These are phyloP conservation scores for Thermochaetoides dissita DNA, from an alignment of 2,329 filamentous ascomycete genomes.

Conservation along the genomic window DNA sequence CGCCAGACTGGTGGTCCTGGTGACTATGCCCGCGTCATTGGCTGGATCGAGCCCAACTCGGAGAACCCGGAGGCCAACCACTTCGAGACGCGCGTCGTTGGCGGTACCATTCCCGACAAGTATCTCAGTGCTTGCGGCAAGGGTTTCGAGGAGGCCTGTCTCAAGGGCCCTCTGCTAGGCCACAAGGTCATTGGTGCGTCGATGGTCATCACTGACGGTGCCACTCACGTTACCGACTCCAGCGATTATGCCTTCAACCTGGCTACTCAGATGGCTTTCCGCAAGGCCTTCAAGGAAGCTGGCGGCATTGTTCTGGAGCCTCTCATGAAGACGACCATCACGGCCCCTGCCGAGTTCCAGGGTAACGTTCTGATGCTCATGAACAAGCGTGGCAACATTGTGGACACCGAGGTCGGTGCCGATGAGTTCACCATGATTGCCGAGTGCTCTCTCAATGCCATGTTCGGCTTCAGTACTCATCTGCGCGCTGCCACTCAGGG, in stretches of 20 bases:
- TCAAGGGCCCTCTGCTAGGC: slow-evolving; percentile 79
- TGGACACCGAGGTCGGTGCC: slow-evolving; percentile 82
- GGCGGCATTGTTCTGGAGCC: slow-evolving; percentile 81
- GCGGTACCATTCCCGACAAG: slow-evolving; percentile 88
- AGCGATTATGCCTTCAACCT: slow-evolving; percentile 92
- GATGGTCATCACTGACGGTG: slow-evolving; percentile 93
- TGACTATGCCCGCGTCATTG: slow-evolving; percentile 85
- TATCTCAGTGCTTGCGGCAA: slow-evolving; percentile 90
- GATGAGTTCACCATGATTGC: slow-evolving; percentile 90
- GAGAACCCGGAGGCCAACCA: slow-evolving; percentile 57
- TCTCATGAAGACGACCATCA: slow-evolving; percentile 96
- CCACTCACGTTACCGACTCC: slow-evolving; percentile 94
- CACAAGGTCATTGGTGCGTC: slow-evolving; percentile 79
- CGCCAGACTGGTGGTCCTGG: slow-evolving; percentile 92
- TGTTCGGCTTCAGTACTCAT: slow-evolving; percentile 95
- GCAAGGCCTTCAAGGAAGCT: slow-evolving; percentile 74
- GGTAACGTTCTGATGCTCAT: slow-evolving; percentile 86
- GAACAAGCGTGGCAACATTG: slow-evolving; percentile 93
- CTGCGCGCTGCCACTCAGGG: slow-evolving; percentile 88
- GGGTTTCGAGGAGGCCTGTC: slow-evolving; percentile 71
- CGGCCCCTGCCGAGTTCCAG: slow-evolving; percentile 93
- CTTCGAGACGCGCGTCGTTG: slow-evolving; percentile 77
- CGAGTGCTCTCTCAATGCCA: slow-evolving; percentile 86
- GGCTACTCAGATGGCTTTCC: slow-evolving; percentile 91
- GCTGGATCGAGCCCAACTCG: slow-evolving; percentile 74